Percentiles rank a stretch among this genome's conserved stretches.
phyloP scores from a whole-genome alignment of 495 filamentous ascomycete genomes.

The Trichocladium antarcticum region DNA sequence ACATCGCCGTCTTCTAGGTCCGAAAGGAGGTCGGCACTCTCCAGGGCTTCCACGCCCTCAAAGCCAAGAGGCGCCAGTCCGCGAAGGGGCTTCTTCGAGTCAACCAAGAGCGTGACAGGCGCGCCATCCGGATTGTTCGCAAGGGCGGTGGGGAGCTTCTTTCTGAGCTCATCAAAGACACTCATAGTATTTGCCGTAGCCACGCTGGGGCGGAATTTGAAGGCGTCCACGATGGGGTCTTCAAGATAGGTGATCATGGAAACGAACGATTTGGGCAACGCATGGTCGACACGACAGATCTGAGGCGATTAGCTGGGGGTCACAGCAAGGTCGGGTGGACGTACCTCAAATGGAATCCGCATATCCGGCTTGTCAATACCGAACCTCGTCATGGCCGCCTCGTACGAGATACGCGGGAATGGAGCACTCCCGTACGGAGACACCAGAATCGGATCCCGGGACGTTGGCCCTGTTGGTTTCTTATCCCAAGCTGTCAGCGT shows the following conservation, averaged over 20 bases:
- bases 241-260: slow-evolving; percentile 55
- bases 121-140: slow-evolving; percentile 54
- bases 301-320: slow-evolving; percentile 28
- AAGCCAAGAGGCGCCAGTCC: slow-evolving; percentile 69
- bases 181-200: slow-evolving; percentile 10
- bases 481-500: neutral
- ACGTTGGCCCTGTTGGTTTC: neutral
- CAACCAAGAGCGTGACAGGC: slow-evolving; percentile 64
- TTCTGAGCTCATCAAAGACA: slow-evolving; percentile 58
- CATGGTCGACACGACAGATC: slow-evolving; percentile 51
- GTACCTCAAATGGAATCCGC: slow-evolving; percentile 43
- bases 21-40: slow-evolving; percentile 8
- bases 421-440: slow-evolving; percentile 12
- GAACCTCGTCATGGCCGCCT: slow-evolving; percentile 66
- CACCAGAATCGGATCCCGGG: neutral
- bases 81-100: slow-evolving; percentile 55
- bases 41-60: slow-evolving; percentile 49
- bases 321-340: neutral
- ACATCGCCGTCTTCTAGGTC: slow-evolving; percentile 53
- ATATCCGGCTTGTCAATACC: slow-evolving; percentile 91
- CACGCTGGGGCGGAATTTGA: slow-evolving; percentile 44
- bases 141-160: slow-evolving; percentile 50
- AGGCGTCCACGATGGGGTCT: slow-evolving; percentile 58
- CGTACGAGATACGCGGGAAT: slow-evolving; percentile 48
- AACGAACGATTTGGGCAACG: slow-evolving; percentile 55